Evolutionary conservation across 495 filamentous ascomycete genomes (phyloP).

Genomic region (Xylaria cubensis): DNA sequence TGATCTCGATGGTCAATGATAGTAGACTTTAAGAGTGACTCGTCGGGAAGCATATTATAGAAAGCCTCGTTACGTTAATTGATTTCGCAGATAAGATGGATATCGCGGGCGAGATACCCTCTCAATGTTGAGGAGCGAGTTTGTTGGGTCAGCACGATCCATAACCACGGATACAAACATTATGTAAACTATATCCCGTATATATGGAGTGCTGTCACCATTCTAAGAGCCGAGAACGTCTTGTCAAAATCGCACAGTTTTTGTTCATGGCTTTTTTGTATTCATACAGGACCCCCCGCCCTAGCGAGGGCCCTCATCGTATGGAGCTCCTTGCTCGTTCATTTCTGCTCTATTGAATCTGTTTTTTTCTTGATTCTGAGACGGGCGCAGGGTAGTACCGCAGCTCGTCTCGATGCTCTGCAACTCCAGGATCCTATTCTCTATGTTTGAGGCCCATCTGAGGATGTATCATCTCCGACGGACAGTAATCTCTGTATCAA

Average conservation of each 20-base stretch:
- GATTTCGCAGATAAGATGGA: background rate
- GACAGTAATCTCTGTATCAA: slow-evolving; percentile 24
- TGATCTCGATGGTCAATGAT: background rate
- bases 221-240: background rate
- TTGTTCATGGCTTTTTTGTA: slow-evolving; percentile 8
- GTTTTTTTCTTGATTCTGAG: slow-evolving; percentile 21
- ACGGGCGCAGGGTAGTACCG: background rate
- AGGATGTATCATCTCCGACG: background rate
- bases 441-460: slow-evolving; percentile 22
- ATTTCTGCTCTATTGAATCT: slow-evolving; percentile 28
- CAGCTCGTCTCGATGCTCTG: slow-evolving; percentile 14
- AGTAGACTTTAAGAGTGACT: background rate
- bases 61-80: background rate
- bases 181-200: background rate
- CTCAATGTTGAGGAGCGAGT: background rate
- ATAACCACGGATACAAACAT: background rate
- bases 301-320: background rate
- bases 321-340: background rate
- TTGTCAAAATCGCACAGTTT: background rate
- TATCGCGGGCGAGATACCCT: background rate
- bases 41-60: background rate
- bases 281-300: slow-evolving; percentile 20
- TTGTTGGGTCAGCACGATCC: background rate
- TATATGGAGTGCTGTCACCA: background rate
- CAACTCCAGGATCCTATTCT: slow-evolving; percentile 20